Evolutionary conservation across 805 yeast species (phyloP).

Genomic region (Yamadazyma scolyti): DNA sequence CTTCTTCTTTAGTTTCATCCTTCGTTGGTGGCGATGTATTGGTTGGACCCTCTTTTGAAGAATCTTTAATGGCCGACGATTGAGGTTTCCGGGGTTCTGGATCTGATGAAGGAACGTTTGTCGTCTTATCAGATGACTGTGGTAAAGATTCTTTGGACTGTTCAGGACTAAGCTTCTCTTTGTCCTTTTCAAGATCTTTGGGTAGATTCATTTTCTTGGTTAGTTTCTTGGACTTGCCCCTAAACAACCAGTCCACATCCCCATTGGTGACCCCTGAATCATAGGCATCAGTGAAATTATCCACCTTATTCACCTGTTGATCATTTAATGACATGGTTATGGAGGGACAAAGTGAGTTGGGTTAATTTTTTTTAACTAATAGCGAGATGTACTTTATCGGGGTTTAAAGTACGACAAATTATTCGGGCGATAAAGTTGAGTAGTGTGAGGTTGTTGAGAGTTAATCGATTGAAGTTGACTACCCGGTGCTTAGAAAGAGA

Average conservation of each 20-base stretch:
- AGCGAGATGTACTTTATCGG: too few relatives aligned
- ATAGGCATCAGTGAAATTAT: constrained; percentile 7
- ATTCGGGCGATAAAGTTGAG: too few relatives aligned
- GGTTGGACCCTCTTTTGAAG: too few relatives aligned
- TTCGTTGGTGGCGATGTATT: background rate
- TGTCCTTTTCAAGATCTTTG: constrained; percentile 9
- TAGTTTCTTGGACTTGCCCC: constrained; percentile 66
- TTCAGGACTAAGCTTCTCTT: constrained; percentile 13
- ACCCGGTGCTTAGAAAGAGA: too few relatives aligned
- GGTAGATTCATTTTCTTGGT: constrained; percentile 37
- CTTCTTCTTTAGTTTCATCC: background rate
- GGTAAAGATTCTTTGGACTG: background rate
- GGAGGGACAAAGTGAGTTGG: too few relatives aligned
- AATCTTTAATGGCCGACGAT: background rate
- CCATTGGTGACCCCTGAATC: constrained; percentile 62
- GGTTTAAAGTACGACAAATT: too few relatives aligned
- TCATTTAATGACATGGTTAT: background rate
- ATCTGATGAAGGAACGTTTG: too few relatives aligned
- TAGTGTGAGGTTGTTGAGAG: too few relatives aligned
- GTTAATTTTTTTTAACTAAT: too few relatives aligned
- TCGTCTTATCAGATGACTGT: too few relatives aligned
- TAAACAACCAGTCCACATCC: constrained; percentile 81
- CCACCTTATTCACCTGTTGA: background rate
- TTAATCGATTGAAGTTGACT: too few relatives aligned
- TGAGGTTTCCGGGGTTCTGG: background rate